Conservation (phyloP, 2,329 filamentous ascomycete species). For the Aspergillus vadensis region DNA sequence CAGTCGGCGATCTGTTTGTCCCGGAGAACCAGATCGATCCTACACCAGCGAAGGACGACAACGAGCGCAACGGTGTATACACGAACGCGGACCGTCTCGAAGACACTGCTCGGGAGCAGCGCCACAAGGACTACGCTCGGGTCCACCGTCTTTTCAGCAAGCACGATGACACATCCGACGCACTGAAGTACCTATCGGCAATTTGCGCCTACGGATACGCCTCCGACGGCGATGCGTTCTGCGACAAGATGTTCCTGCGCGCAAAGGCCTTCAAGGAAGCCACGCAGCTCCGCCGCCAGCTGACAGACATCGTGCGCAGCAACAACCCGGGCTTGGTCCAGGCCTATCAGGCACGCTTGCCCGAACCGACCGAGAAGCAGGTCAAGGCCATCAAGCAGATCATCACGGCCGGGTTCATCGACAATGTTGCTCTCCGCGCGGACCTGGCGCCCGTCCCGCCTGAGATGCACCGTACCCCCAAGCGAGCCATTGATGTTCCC, state of each 20-base stretch:
- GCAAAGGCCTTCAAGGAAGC: constrained; percentile 86
- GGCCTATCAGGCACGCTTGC: constrained; percentile 52
- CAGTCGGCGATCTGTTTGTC: constrained; percentile 84
- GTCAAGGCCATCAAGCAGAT: constrained; percentile 85
- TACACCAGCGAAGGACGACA: constrained; percentile 49
- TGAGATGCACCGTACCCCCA: constrained; percentile 67
- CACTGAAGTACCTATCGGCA: constrained; percentile 84
- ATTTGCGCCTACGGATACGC: constrained; percentile 84
- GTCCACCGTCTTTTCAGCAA: constrained; percentile 78
- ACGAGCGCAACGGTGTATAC: constrained; percentile 48
- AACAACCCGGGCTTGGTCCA: constrained; percentile 61
- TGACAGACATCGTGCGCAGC: constrained; percentile 75
- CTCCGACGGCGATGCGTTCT: constrained; percentile 68
- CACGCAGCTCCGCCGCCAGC: constrained; percentile 76
- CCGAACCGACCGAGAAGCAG: constrained; percentile 66
- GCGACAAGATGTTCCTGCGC: constrained; percentile 79
- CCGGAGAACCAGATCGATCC: constrained; percentile 76
- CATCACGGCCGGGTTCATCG: constrained; percentile 86
- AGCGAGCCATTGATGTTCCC: constrained; percentile 86
- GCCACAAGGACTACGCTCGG: constrained; percentile 66
- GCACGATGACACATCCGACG: constrained; percentile 81
- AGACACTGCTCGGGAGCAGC: constrained; percentile 68
- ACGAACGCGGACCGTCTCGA: constrained; percentile 69
- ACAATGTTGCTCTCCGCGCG: constrained; percentile 88
- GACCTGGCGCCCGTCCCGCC: constrained; percentile 78